Conservation (phyloP, 176 grass and related monocot genomes). For the Olyra latifolia region DNA sequence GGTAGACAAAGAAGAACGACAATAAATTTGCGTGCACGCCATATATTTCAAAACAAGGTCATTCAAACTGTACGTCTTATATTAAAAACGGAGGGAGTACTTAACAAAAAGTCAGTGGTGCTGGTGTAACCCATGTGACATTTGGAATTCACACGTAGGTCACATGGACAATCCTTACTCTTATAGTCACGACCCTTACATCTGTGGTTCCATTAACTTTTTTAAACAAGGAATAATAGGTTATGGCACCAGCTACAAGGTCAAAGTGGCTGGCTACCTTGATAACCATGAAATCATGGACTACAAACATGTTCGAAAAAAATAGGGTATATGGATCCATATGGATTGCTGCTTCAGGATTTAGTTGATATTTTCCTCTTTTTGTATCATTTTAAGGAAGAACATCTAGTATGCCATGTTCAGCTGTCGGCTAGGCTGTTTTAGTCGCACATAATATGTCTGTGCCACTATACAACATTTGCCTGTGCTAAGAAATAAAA, state of each 20-base stretch:
- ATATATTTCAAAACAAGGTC: too few relatives aligned
- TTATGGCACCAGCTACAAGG: neutral
- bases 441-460: neutral
- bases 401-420: neutral
- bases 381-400: neutral
- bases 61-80: too few relatives aligned
- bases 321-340: neutral
- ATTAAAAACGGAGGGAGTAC: too few relatives aligned
- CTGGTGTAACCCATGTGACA: neutral
- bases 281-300: neutral
- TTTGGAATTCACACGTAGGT: neutral
- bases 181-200: neutral
- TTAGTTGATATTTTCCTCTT: neutral
- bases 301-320: neutral
- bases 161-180: neutral
- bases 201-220: neutral
- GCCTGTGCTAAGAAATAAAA: neutral
- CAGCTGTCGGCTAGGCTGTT: neutral
- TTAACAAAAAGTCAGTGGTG: neutral
- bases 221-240: neutral
- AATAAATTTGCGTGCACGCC: too few relatives aligned
- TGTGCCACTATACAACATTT: neutral
- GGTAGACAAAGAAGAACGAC: too few relatives aligned
- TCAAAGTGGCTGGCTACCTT: neutral
- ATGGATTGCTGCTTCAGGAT: neutral